Conservation (phyloP, 2,329 filamentous ascomycete species). For the Coniochaeta prunicola region DNA sequence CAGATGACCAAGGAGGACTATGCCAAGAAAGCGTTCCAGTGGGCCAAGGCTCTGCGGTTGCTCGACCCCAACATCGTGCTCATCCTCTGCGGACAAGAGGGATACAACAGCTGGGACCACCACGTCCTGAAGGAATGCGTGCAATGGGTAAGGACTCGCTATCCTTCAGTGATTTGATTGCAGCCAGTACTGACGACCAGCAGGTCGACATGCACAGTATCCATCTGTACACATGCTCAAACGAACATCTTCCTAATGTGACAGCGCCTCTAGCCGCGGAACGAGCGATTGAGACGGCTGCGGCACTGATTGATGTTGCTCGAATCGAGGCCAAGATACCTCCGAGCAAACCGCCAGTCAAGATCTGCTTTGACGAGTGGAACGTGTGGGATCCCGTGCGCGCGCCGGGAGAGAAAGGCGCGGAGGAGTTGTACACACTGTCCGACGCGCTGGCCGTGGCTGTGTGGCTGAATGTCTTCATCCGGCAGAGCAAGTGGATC, state of each 20-base stretch:
- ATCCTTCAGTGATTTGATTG: background rate
- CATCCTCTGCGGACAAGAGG: constrained; percentile 69
- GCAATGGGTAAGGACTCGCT: constrained; percentile 32
- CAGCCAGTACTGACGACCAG: background rate
- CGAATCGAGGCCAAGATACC: constrained; percentile 61
- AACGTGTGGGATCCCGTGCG: constrained; percentile 73
- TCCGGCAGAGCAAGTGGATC: constrained; percentile 62
- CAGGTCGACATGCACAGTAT: constrained; percentile 71
- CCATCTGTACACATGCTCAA: constrained; percentile 65
- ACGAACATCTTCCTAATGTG: constrained; percentile 40
- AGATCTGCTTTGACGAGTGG: constrained; percentile 80
- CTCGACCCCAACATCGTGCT: constrained; percentile 61
- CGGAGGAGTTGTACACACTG: constrained; percentile 67
- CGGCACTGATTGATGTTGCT: constrained; percentile 64
- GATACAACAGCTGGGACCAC: constrained; percentile 63
- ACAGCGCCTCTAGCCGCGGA: constrained; percentile 63
- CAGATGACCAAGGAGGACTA: constrained; percentile 65
- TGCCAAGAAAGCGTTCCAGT: constrained; percentile 60
- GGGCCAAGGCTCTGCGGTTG: constrained; percentile 66
- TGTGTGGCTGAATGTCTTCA: constrained; percentile 69
- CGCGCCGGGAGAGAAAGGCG: constrained; percentile 63
- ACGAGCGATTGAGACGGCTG: constrained; percentile 64
- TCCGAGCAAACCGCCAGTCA: constrained; percentile 50
- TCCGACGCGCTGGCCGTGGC: constrained; percentile 70
- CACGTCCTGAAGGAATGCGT: constrained; percentile 65